Evolutionary conservation across 768 basidiomycete genomes (phyloP).

Genomic region (Tylopilus sp.): DNA sequence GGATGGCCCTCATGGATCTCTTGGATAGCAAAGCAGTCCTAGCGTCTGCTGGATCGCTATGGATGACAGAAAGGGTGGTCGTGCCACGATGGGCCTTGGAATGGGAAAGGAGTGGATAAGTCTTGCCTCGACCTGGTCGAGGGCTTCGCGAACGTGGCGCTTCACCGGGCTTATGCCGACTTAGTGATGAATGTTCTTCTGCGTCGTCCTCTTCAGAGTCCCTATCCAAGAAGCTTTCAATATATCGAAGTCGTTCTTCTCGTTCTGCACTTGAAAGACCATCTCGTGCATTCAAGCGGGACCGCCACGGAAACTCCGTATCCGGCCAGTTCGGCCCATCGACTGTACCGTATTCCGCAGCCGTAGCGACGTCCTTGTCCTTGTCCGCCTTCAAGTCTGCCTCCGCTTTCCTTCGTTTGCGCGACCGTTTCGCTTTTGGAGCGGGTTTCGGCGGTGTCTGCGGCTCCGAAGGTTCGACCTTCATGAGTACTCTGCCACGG

Average conservation of each 20-base stretch:
- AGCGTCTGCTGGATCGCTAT: slow-evolving; percentile 74
- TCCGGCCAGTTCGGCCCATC: slow-evolving; percentile 78
- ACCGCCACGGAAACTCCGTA: slow-evolving; percentile 72
- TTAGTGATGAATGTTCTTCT: slow-evolving; percentile 22
- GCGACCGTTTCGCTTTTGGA: slow-evolving; percentile 39
- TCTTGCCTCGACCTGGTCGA: slow-evolving; percentile 52
- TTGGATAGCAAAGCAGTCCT: slow-evolving; percentile 70
- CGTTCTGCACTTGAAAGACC: slow-evolving; percentile 52
- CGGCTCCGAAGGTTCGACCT: slow-evolving; percentile 44
- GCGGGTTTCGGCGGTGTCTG: slow-evolving; percentile 27
- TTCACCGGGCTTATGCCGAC: slow-evolving; percentile 10
- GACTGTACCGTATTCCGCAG: slow-evolving; percentile 30
- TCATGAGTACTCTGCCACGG: slow-evolving; percentile 67
- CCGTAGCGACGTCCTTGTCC: slow-evolving; percentile 10
- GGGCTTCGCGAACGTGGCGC: slow-evolving; percentile 18
- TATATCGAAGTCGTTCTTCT: slow-evolving; percentile 59
- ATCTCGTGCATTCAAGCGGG: slow-evolving; percentile 53
- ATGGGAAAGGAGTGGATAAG: slow-evolving; percentile 50
- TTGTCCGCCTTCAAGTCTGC: slow-evolving; percentile 20
- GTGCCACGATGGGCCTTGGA: slow-evolving; percentile 25
- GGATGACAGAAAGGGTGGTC: slow-evolving; percentile 36
- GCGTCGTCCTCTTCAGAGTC: slow-evolving; percentile 57
- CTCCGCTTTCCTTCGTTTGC: slow-evolving; percentile 50
- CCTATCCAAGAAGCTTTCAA: slow-evolving; percentile 69
- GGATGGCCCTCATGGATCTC: slow-evolving; percentile 60